A percentile compares a stretch with the other conserved stretches of the same genome.
These are phyloP conservation scores for Mallotus nudiflorus DNA, from an alignment of 345 rosid genomes.

Conservation along the genomic window DNA sequence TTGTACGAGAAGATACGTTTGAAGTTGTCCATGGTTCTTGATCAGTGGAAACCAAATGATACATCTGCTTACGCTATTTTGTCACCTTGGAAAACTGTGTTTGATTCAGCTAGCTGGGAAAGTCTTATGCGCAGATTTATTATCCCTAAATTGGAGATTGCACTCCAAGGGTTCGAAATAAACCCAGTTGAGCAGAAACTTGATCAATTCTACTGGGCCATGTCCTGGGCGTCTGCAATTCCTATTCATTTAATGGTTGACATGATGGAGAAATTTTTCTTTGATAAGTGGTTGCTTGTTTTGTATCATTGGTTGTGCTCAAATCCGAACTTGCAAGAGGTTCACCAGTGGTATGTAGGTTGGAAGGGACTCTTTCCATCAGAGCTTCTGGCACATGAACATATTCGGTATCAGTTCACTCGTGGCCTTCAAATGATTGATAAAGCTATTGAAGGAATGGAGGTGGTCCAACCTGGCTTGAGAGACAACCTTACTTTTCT, in stretches of 20 bases:
- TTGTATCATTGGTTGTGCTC: constrained; percentile 78
- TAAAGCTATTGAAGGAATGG: constrained; percentile 68
- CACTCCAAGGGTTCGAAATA: constrained; percentile 75
- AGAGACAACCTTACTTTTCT: constrained; percentile 63
- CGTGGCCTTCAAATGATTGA: constrained; percentile 79
- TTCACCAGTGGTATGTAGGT: constrained; percentile 69
- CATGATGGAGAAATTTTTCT: constrained; percentile 84
- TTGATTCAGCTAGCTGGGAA: constrained; percentile 89
- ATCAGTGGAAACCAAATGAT: constrained; percentile 94
- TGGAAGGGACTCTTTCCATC: constrained; percentile 85
- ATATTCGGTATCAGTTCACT: constrained; percentile 65
- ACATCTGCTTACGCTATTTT: constrained; percentile 77
- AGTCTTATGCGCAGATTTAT: constrained; percentile 80
- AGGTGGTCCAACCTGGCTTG: constrained; percentile 70
- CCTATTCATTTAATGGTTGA: constrained; percentile 91
- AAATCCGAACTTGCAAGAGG: constrained; percentile 71
- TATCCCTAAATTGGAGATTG: constrained; percentile 87
- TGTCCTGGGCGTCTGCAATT: constrained; percentile 77
- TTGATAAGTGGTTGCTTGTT: constrained; percentile 84
- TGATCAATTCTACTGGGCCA: constrained; percentile 74
- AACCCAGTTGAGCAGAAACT: constrained; percentile 79
- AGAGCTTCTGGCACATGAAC: constrained; percentile 78
- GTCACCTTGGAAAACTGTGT: constrained; percentile 91
- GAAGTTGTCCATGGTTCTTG: constrained; percentile 83
- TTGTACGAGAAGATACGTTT: constrained; percentile 71